phyloP scores from a whole-genome alignment of 176 grass and related monocot genomes.

The Avena sativa region DNA sequence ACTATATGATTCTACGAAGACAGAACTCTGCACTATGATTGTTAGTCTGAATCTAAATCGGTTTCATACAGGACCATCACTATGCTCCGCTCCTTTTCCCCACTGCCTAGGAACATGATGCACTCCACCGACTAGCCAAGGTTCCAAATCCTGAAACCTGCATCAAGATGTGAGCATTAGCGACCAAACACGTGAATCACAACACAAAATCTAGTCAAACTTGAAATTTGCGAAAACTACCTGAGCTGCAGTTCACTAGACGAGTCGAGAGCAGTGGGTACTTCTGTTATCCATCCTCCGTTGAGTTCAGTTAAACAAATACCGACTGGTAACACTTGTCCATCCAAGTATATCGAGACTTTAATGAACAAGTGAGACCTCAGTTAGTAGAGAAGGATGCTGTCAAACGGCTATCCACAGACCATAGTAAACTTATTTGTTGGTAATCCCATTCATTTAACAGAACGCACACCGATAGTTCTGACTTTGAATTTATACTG shows the following conservation, averaged over 20 bases:
- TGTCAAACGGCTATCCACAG: slow-evolving; percentile 31
- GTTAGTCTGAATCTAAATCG: slow-evolving; percentile 4
- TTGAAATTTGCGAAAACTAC: slow-evolving; percentile 22
- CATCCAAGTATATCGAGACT: neutral
- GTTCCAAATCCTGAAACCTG: slow-evolving; percentile 20
- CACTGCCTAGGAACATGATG: neutral
- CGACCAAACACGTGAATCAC: neutral
- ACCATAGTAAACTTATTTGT: neutral
- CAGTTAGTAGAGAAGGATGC: slow-evolving; percentile 24
- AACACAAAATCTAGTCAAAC: neutral
- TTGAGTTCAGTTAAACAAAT: neutral
- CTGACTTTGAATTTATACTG: slow-evolving; percentile 84
- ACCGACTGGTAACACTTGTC: neutral
- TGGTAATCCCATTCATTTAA: slow-evolving; percentile 58
- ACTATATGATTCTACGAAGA: neutral
- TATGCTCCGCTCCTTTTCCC: neutral
- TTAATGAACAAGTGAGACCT: neutral
- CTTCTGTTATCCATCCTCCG: neutral
- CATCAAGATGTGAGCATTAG: neutral
- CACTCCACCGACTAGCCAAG: neutral
- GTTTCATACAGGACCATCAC: neutral
- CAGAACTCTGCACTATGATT: neutral
- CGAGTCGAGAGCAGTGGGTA: neutral
- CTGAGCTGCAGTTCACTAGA: slow-evolving; percentile 6
- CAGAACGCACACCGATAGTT: slow-evolving; percentile 69